Evolutionary conservation across 441 rosid species (phyloP), one percentile per base, ranked within the genome.

Genomic region (Raphanus hybrid): DNA sequence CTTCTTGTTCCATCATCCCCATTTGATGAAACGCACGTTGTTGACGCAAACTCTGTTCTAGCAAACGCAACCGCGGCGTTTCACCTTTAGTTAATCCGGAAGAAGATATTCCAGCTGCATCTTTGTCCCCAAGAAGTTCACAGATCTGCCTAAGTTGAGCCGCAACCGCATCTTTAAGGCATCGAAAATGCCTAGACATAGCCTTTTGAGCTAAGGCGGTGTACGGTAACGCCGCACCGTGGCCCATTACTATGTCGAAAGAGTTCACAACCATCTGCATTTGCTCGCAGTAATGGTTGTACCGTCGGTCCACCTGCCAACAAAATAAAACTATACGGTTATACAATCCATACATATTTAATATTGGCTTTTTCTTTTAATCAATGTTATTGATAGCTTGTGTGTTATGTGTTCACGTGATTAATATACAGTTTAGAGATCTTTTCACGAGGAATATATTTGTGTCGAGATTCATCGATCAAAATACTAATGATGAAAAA

Each of bases 221-320:
- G 87, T 95, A 95, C 0, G 97, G 95, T 3, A 86, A 86, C 0
- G 98, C 97, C 1, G 97, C 86, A 2, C 99, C 95, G 8, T 80
- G 90, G 2, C 98, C 99, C 92, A 93, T 88, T 65, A 93, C 92
- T 60, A 88, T 68, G 78, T 95, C 98, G 77, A 91, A 93, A 74
- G 97, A 93, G 85, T 91, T 93, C 85, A 93, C 96, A 23, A 95
- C 96, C 93, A 86, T 87, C 70, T 93, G 98, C 99, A 95, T 95
- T 75, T 91, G 97, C 75, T 95, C 97, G 71, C 98, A 91, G 71
- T 95, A 95, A 82, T 95, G 90, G 83, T 84, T 91, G 85, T 95
- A 95, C 67, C 97, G 86, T 77, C 96, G 84, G 76, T 91, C 98
- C 79, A 95, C 99, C 99, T 95, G 92, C 81, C 68, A 80, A 66